Percentiles rank a stretch among this genome's conserved stretches.
Conservation (phyloP, 139 green algal species). For the Chlorella vulgaris region DNA sequence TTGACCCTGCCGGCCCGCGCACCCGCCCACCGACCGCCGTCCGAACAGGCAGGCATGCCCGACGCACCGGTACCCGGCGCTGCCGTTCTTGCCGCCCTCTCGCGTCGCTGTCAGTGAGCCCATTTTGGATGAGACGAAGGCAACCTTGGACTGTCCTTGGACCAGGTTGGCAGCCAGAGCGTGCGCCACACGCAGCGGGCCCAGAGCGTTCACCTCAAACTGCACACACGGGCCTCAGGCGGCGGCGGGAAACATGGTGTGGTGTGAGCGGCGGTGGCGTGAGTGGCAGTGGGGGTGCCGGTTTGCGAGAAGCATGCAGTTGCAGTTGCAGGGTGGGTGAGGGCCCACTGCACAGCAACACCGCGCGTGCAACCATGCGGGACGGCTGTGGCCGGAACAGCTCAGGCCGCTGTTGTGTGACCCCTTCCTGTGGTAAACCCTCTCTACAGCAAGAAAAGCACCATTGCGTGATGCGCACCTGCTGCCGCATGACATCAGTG, state of each 20-base stretch:
- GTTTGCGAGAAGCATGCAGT: too few relatives aligned
- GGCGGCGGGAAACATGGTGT: neutral
- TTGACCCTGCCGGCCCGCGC: too few relatives aligned
- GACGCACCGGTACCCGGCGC: slow-evolving; percentile 9
- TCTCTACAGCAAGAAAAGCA: too few relatives aligned
- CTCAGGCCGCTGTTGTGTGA: too few relatives aligned
- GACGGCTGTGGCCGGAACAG: too few relatives aligned
- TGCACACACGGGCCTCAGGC: neutral
- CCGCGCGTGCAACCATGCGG: too few relatives aligned
- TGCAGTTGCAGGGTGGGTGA: too few relatives aligned
- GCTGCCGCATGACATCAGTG: slow-evolving; percentile 28
- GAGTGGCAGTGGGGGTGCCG: neutral
- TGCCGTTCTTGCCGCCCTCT: slow-evolving; percentile 25
- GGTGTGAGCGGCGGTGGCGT: neutral
- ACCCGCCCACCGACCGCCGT: too few relatives aligned
- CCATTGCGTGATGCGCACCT: slow-evolving; percentile 4
- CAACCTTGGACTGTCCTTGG: slow-evolving; percentile 43
- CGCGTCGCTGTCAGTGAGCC: slow-evolving; percentile 43
- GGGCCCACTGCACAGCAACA: too few relatives aligned
- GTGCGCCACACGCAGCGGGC: slow-evolving; percentile 51
- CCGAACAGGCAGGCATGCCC: neutral
- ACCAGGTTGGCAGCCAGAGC: slow-evolving; percentile 34
- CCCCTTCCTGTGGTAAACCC: too few relatives aligned
- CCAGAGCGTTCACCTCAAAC: slow-evolving; percentile 66
- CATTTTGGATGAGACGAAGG: slow-evolving; percentile 57